These are phyloP conservation scores for Agrocybe praecox DNA, from an alignment of 768 basidiomycete genomes.

Conservation along the genomic window DNA sequence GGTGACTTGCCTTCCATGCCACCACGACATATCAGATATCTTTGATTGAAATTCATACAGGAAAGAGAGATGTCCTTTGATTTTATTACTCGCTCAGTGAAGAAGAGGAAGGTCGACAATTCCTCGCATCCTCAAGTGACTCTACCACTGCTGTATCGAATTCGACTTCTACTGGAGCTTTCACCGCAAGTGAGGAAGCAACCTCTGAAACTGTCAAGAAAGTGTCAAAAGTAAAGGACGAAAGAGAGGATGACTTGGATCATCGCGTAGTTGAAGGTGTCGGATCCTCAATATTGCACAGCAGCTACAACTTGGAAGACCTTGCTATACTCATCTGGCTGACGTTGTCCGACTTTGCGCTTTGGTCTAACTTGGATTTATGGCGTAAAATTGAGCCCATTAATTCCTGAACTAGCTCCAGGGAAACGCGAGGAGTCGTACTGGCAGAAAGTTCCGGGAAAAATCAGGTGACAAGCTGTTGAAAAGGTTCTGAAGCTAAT, in stretches of 20 bases:
- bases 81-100: neutral
- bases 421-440: slow-evolving; percentile 73
- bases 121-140: neutral
- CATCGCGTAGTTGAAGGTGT: neutral
- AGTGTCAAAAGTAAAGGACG: neutral
- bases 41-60: too few relatives aligned
- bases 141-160: neutral
- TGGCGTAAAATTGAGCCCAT: slow-evolving; percentile 47
- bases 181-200: neutral
- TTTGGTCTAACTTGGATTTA: slow-evolving; percentile 66
- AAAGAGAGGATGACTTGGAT: neutral
- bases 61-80: neutral
- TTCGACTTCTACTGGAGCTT: neutral
- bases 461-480: slow-evolving; percentile 64
- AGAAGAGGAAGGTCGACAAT: neutral
- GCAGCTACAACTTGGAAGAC: neutral
- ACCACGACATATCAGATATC: too few relatives aligned
- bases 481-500: slow-evolving; percentile 37
- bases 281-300: neutral
- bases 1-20: too few relatives aligned
- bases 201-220: neutral
- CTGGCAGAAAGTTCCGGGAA: slow-evolving; percentile 81
- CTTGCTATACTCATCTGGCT: neutral
- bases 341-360: slow-evolving; percentile 48
- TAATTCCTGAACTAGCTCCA: slow-evolving; percentile 56